phyloP scores from a whole-genome alignment of 208 protist genomes.

The Tetramitus jugosus region DNA sequence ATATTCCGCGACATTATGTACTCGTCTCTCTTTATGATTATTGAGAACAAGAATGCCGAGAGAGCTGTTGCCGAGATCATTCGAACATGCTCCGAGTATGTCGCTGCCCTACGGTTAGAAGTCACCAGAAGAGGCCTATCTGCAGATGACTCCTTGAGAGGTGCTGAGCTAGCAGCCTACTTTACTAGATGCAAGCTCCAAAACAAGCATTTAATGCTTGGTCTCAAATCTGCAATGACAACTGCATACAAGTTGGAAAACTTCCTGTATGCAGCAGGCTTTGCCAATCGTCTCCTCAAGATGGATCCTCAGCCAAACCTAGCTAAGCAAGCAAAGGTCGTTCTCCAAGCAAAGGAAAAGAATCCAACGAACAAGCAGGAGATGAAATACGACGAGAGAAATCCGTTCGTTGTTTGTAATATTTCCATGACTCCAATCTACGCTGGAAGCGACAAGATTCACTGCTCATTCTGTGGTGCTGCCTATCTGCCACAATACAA shows the following conservation, averaged over 20 bases:
- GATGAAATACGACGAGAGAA: conserved; percentile 89
- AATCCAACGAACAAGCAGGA: conserved; percentile 57
- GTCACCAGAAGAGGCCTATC: neutral
- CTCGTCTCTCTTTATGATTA: conserved; percentile 60
- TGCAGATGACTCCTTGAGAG: conserved; percentile 34
- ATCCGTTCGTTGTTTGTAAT: conserved; percentile 86
- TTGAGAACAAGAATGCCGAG: conserved; percentile 51
- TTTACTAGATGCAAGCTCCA: conserved; percentile 93
- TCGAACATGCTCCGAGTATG: conserved; percentile 63
- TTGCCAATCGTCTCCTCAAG: conserved; percentile 83
- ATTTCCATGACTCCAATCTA: conserved; percentile 64
- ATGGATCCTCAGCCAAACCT: conserved; percentile 64
- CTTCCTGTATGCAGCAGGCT: conserved; percentile 65
- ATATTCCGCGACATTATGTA: conserved; percentile 70
- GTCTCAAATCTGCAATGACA: conserved; percentile 81
- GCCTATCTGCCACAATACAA: conserved; percentile 56
- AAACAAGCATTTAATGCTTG: conserved; percentile 70
- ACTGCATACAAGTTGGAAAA: conserved; percentile 81
- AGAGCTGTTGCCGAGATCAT: conserved; percentile 49
- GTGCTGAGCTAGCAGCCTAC: conserved; percentile 87
- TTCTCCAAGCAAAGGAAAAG: conserved; percentile 69
- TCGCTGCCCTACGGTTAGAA: conserved; percentile 36
- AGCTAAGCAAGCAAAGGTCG: conserved; percentile 67
- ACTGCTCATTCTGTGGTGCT: conserved; percentile 82
- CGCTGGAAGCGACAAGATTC: conserved; percentile 50